phyloP scores from a whole-genome alignment of 352 stramenopile genomes.

The Phytopythium ostracodes region DNA sequence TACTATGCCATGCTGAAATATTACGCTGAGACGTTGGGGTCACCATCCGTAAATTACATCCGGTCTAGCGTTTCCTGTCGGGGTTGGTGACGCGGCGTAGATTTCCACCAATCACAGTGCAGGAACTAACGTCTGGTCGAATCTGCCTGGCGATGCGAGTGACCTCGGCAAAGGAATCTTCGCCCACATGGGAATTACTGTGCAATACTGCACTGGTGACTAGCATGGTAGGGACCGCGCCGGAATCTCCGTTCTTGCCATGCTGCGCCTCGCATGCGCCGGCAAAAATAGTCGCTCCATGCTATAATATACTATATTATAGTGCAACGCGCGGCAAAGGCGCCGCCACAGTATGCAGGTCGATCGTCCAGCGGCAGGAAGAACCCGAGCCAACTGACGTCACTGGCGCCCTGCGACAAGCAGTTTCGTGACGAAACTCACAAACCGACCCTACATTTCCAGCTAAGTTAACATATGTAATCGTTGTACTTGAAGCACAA shows the following conservation, averaged over 20 bases:
- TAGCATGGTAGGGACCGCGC: not conserved
- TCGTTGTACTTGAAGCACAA: too few relatives aligned
- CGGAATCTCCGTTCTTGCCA: slow-evolving; percentile 1
- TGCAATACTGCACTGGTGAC: too few relatives aligned
- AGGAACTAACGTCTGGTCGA: not conserved
- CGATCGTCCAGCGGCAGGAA: not conserved
- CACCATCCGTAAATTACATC: not conserved
- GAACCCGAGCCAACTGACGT: slow-evolving; percentile 3
- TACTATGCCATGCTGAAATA: not conserved
- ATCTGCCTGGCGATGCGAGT: not conserved
- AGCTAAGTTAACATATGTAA: not conserved
- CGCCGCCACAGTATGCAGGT: not conserved
- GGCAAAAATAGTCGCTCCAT: not conserved
- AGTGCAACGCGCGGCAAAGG: not conserved
- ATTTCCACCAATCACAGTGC: slow-evolving; percentile 2
- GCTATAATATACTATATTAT: not conserved
- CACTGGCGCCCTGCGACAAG: not conserved
- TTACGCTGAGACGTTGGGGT: not conserved
- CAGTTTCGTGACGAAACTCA: slow-evolving; percentile 5
- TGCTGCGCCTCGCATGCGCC: not conserved
- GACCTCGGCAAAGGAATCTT: not conserved
- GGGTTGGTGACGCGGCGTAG: not conserved
- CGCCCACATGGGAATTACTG: not conserved
- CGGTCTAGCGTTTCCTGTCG: not conserved
- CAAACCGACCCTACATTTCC: not conserved